Percentiles rank a stretch among this genome's conserved stretches.
phyloP scores from a whole-genome alignment of 305 asterid species.

The Fraxinus nigra region DNA sequence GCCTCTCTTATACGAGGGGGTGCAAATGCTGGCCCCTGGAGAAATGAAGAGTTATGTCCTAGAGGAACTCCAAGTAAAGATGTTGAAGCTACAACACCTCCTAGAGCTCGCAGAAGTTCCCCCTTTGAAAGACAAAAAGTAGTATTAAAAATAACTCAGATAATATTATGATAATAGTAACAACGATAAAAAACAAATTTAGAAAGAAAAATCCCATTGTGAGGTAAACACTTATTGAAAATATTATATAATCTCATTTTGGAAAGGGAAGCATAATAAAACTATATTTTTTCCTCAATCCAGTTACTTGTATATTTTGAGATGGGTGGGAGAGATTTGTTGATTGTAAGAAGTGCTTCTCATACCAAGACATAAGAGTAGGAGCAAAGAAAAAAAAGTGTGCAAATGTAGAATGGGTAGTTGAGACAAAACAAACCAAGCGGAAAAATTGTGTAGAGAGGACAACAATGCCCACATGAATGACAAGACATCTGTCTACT shows the following conservation, averaged over 20 bases:
- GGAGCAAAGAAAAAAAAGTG: background rate
- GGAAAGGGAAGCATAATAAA: background rate
- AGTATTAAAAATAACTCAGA: background rate
- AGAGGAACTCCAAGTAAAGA: constrained; percentile 96
- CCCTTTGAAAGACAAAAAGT: constrained; percentile 47
- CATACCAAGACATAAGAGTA: background rate
- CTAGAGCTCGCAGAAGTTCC: constrained; percentile 85
- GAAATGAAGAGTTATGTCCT: constrained; percentile 97
- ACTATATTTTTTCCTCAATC: background rate
- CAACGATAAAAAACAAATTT: background rate
- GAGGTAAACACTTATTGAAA: background rate
- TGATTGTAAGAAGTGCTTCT: background rate
- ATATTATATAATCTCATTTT: background rate
- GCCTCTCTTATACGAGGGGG: constrained; percentile 99
- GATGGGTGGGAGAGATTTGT: background rate
- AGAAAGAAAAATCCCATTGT: constrained; percentile 3
- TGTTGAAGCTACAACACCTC: constrained; percentile 74
- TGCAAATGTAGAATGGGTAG: background rate
- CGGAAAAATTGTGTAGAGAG: background rate
- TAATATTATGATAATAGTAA: background rate
- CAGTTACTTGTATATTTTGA: background rate
- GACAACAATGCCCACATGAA: background rate
- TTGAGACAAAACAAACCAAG: background rate
- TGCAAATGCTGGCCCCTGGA: constrained; percentile 98
- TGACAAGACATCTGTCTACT: background rate